Evolutionary conservation across 2,329 filamentous ascomycete genomes (phyloP).

Genomic region (Fusarium haematococcum): DNA sequence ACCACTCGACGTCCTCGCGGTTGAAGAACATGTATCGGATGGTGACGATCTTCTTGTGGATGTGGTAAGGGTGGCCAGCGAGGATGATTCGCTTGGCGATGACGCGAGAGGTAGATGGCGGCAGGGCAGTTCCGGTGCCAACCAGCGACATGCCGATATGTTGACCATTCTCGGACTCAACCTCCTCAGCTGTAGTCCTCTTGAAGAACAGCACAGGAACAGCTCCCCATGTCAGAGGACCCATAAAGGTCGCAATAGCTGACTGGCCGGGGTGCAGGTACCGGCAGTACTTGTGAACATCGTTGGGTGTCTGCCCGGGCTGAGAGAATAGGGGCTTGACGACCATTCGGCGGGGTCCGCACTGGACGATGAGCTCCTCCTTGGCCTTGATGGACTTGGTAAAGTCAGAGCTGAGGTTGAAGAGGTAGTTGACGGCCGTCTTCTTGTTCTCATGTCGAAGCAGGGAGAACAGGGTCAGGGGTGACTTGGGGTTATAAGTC

Average conservation of each 20-base stretch:
- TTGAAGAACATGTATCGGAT: conserved; percentile 99
- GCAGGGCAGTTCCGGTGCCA: conserved; percentile 87
- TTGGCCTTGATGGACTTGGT: conserved; percentile 86
- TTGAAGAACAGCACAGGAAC: conserved; percentile 93
- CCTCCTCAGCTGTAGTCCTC: conserved; percentile 59
- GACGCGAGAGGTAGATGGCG: conserved; percentile 80
- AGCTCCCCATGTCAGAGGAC: conserved; percentile 91
- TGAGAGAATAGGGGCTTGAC: conserved; percentile 93
- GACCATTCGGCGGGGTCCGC: conserved; percentile 85
- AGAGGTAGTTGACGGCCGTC: conserved; percentile 88
- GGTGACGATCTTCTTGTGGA: conserved; percentile 97
- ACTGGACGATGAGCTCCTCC: conserved; percentile 91
- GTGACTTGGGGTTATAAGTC: conserved; percentile 62
- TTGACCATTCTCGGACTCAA: conserved; percentile 56
- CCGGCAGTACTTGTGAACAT: conserved; percentile 96
- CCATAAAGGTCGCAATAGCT: conserved; percentile 89
- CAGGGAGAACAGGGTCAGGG: conserved; percentile 84
- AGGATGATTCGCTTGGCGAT: conserved; percentile 94
- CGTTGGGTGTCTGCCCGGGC: conserved; percentile 90
- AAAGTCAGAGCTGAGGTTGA: conserved; percentile 85
- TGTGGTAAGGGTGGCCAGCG: conserved; percentile 97
- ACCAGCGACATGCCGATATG: conserved; percentile 75
- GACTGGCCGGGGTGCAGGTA: conserved; percentile 92
- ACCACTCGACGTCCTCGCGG: conserved; percentile 94
- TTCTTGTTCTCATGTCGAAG: conserved; percentile 96